Evolutionary conservation across 805 yeast genomes (phyloP), one percentile per base, ranked within the genome.

Genomic region (Metschnikowia amazonensis): DNA sequence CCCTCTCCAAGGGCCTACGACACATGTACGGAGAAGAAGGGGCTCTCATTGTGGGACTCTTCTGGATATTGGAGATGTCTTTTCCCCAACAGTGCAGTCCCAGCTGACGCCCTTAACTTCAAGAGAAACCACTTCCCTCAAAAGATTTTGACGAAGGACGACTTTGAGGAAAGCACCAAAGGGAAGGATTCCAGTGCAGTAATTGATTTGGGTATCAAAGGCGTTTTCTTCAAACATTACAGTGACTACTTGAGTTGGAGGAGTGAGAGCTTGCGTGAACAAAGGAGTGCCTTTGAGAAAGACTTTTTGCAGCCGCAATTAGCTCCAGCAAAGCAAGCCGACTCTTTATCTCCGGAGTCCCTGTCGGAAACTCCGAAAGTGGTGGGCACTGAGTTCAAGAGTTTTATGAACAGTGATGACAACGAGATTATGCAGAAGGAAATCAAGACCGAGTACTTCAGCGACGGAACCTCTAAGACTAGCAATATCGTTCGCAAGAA

Each of bases 21-120:
- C 43, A 72, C 77, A 37, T 92, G 98, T 64, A 55, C 76, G 50
- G 77, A 76, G 17, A 66, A 75, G 29, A 67, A 80, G 7, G 98
- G 99, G 3, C 66, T 76, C 5, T 78, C 88, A 0, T 82, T 81
- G 10, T 92, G 97, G 97, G 95, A 89, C 60, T 66, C 78, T 30
- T 72, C 76, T 18, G 98, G 97, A 0, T 77, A 82, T 63, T 92
- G 97, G 97, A 78, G 90, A 59, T 92, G 98, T 66, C 67, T 92
- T 37, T 84, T 90, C 63, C 96, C 96, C 10, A 73, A 74, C 52
- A 48, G 64, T 28, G 58, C 65, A 63, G 39, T 70, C 49, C 51
- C 74, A 55, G 42, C 69, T 57, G 46, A 60, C 47, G 35, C 67
- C 43, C 52, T 69, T 62, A 49, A 51, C 56, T 42, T 53, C 52